A percentile compares a stretch with the other conserved stretches of the same genome.
Evolutionary conservation across 805 yeast species (phyloP).

Genomic region (Saccharomycopsis lassenensis): DNA sequence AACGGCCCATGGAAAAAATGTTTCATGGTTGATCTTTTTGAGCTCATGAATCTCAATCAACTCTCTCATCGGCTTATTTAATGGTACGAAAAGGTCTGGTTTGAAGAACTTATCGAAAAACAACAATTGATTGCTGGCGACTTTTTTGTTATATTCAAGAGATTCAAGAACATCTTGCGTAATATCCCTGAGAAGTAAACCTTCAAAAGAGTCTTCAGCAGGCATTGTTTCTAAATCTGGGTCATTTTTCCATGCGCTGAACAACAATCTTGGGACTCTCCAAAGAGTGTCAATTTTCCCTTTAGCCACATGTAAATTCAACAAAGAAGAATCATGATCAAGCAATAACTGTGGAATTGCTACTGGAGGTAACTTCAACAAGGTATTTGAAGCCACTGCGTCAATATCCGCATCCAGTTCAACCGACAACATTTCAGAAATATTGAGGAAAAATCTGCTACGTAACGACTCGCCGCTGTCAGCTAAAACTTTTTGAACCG

Average conservation of each 20-base stretch:
- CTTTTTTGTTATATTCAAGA: slow-evolving; percentile 81
- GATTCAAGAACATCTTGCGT: slow-evolving; percentile 64
- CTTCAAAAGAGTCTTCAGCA: slow-evolving; percentile 35
- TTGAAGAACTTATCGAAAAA: slow-evolving; percentile 64
- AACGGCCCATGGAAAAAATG: too few relatives aligned
- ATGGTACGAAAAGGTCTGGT: slow-evolving; percentile 50
- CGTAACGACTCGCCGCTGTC: too few relatives aligned
- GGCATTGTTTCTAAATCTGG: slow-evolving; percentile 58
- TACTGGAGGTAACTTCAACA: too few relatives aligned
- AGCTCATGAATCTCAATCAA: slow-evolving; percentile 35
- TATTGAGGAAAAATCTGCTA: too few relatives aligned
- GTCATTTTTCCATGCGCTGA: slow-evolving; percentile 48
- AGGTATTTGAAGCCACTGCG: too few relatives aligned
- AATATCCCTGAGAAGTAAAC: slow-evolving; percentile 63
- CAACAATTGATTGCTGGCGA: slow-evolving; percentile 74
- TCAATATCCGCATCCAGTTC: too few relatives aligned
- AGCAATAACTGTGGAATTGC: too few relatives aligned
- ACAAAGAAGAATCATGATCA: too few relatives aligned
- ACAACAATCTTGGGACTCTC: slow-evolving; percentile 48
- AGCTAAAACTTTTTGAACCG: slow-evolving; percentile 31
- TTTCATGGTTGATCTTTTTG: slow-evolving; percentile 45
- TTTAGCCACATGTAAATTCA: too few relatives aligned
- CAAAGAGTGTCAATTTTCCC: slow-evolving; percentile 63
- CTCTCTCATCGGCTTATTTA: slow-evolving; percentile 72
- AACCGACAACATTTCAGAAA: too few relatives aligned